Evolutionary conservation across 345 rosid species (phyloP).

Genomic region (Toxicodendron radicans): DNA sequence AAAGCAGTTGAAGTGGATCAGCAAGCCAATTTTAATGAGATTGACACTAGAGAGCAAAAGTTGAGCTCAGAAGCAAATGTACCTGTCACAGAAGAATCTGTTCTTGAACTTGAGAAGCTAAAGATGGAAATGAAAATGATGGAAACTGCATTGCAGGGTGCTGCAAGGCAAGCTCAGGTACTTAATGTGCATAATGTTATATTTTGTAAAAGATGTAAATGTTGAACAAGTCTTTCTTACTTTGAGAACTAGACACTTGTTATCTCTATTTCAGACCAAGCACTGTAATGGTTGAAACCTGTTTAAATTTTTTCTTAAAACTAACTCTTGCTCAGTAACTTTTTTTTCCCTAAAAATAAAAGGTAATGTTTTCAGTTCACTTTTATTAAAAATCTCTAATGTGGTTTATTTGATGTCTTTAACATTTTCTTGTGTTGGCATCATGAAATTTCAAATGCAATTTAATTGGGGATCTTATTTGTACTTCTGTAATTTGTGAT

Average conservation of each 20-base stretch:
- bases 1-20: constrained; percentile 36
- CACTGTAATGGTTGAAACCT: too few relatives aligned
- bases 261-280: not conserved
- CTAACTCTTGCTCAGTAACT: too few relatives aligned
- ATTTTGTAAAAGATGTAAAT: constrained; percentile 3
- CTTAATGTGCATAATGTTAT: constrained; percentile 8
- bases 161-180: constrained; percentile 99
- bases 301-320: too few relatives aligned
- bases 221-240: not conserved
- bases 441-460: not conserved
- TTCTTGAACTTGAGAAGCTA: constrained; percentile 68
- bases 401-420: not conserved
- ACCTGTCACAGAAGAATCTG: constrained; percentile 41
- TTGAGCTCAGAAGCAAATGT: constrained; percentile 45
- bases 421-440: not conserved
- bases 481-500: too few relatives aligned
- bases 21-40: constrained; percentile 38
- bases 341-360: too few relatives aligned
- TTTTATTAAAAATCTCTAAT: not conserved
- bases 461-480: not conserved
- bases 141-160: constrained; percentile 96
- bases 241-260: not conserved
- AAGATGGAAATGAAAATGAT: constrained; percentile 91
- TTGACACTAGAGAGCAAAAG: constrained; percentile 37
- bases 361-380: not conserved